Conservation (phyloP, 2,329 filamentous ascomycete genomes). For the Verticillium tricorpus region DNA sequence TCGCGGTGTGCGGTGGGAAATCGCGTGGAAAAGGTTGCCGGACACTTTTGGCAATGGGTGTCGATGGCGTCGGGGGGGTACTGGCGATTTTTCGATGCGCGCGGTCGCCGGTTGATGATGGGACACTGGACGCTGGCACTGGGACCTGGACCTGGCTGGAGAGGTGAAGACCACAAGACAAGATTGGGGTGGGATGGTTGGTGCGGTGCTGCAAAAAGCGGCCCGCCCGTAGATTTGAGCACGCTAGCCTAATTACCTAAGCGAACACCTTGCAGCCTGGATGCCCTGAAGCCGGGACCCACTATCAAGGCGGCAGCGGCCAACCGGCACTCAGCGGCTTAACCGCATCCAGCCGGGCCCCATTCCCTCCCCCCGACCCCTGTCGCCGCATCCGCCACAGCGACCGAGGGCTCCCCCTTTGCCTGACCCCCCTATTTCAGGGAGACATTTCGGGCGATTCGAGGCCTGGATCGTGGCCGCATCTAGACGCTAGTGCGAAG, state of each 20-base stretch:
- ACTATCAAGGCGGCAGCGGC: neutral
- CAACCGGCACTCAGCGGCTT: neutral
- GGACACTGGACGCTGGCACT: conserved; percentile 15
- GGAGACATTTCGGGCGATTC: neutral
- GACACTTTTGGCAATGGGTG: conserved; percentile 50
- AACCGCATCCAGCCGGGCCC: neutral
- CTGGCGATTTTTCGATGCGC: conserved; percentile 59
- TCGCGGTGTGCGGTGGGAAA: conserved; percentile 42
- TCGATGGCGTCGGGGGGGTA: conserved; percentile 56
- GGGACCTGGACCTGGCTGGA: conserved; percentile 5
- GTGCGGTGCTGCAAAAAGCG: conserved; percentile 32
- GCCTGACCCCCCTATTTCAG: neutral
- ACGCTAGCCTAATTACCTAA: conserved; percentile 18
- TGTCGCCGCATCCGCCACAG: neutral
- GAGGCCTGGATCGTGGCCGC: neutral
- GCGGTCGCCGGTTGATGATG: conserved; percentile 47
- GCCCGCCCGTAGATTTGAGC: conserved; percentile 38
- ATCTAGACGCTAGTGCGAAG: neutral
- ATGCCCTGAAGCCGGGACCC: neutral
- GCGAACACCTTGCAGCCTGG: conserved; percentile 1
- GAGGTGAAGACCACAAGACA: conserved; percentile 48
- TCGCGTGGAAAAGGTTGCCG: conserved; percentile 51
- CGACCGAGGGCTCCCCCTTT: neutral
- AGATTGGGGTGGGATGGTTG: conserved; percentile 45
- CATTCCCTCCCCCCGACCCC: neutral